Evolutionary conservation across 257 asterid genomes (phyloP).

Genomic region (Lycium barbarum): DNA sequence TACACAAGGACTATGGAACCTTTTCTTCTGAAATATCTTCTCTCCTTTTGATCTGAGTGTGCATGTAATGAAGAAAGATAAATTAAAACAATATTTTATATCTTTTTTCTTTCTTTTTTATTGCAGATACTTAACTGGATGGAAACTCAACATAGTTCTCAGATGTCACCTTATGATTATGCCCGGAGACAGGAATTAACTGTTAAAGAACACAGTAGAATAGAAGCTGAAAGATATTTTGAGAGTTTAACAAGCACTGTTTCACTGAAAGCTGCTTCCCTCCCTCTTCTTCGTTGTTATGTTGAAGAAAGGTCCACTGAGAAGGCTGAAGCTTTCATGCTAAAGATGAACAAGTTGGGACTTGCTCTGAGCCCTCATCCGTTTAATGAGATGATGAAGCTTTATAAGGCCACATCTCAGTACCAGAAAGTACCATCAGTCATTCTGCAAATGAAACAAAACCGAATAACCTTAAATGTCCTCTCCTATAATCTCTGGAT

Average conservation of each 20-base stretch:
- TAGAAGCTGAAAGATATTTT: slow-evolving; percentile 47
- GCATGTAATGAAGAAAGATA: background rate
- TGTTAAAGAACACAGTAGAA: slow-evolving; percentile 31
- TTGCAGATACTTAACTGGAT: slow-evolving; percentile 46
- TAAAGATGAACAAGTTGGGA: slow-evolving; percentile 42
- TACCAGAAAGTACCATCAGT: slow-evolving; percentile 42
- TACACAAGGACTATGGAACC: slow-evolving; percentile 11
- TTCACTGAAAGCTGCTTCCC: slow-evolving; percentile 45
- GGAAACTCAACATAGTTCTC: slow-evolving; percentile 36
- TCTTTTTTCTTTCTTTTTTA: background rate
- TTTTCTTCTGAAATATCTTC: slow-evolving; percentile 8
- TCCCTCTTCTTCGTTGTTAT: slow-evolving; percentile 46
- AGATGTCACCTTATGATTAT: slow-evolving; percentile 38
- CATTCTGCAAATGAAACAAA: slow-evolving; percentile 48
- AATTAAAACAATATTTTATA: background rate
- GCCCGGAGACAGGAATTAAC: slow-evolving; percentile 42
- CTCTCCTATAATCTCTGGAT: slow-evolving; percentile 57
- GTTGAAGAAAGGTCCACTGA: slow-evolving; percentile 43
- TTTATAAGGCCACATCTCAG: slow-evolving; percentile 48
- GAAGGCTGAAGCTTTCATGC: slow-evolving; percentile 50
- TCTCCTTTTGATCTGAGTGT: background rate
- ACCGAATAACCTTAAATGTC: slow-evolving; percentile 42
- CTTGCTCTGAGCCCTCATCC: slow-evolving; percentile 44
- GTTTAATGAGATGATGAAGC: slow-evolving; percentile 55
- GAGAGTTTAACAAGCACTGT: slow-evolving; percentile 36